Evolutionary conservation across 352 stramenopile species (phyloP).

Genomic region (Phytophthora sp.): DNA sequence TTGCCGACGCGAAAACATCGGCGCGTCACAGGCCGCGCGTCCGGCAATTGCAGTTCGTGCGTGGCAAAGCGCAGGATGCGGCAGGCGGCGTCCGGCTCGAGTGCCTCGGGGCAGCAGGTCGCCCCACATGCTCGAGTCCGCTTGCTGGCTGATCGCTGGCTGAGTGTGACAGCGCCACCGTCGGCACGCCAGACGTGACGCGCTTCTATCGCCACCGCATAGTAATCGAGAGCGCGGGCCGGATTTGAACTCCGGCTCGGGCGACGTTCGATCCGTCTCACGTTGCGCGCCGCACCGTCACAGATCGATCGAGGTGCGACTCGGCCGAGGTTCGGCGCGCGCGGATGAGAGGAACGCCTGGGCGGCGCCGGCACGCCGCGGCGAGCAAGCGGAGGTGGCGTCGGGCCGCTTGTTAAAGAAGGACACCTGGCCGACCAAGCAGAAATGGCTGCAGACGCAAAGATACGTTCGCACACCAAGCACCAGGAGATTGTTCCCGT

Average conservation of each 20-base stretch:
- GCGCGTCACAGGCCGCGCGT: constrained; percentile 21
- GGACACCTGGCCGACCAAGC: constrained; percentile 6
- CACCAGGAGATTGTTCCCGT: constrained; percentile 27
- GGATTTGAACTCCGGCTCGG: constrained; percentile 18
- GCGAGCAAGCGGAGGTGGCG: not conserved
- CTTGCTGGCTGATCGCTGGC: not conserved
- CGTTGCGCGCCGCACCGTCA: constrained; percentile 2
- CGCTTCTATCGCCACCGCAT: constrained; percentile 14
- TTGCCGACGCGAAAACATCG: constrained; percentile 25
- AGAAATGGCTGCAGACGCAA: constrained; percentile 13
- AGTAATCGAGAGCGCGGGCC: constrained; percentile 3
- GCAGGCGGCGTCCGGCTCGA: not conserved
- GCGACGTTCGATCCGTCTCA: constrained; percentile 15
- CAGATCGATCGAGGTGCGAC: too few relatives aligned
- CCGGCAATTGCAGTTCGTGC: constrained; percentile 24
- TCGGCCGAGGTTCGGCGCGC: too few relatives aligned
- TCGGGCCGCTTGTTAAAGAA: constrained; percentile 15
- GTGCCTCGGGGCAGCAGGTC: not conserved
- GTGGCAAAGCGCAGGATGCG: constrained; percentile 23
- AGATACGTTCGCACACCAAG: constrained; percentile 24
- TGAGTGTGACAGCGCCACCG: constrained; percentile 9
- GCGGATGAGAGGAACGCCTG: too few relatives aligned
- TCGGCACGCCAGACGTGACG: constrained; percentile 20
- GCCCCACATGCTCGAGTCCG: not conserved
- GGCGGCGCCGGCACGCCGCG: not conserved